Conservation (phyloP, 805 yeast genomes). For the Wickerhamiella musiphila region DNA sequence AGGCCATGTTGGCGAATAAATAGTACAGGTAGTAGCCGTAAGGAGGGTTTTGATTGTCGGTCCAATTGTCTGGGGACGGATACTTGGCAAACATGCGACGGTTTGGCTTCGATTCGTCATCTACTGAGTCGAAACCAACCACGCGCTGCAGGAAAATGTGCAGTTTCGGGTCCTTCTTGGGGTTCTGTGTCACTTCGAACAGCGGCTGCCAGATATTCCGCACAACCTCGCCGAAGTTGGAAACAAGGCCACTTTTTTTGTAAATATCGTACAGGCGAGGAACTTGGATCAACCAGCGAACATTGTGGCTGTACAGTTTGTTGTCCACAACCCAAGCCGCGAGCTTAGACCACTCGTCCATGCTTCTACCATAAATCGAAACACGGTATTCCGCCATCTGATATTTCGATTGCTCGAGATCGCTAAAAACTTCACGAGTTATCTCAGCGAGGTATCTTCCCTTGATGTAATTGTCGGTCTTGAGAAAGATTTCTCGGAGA, state of each 20-base stretch:
- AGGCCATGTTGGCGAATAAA: slow-evolving; percentile 67
- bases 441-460: slow-evolving; percentile 87
- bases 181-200: slow-evolving; percentile 77
- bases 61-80: slow-evolving; percentile 82
- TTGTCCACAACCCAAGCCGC: slow-evolving; percentile 94
- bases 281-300: slow-evolving; percentile 90
- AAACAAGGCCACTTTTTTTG: slow-evolving; percentile 53
- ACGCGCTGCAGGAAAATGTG: slow-evolving; percentile 81
- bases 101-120: slow-evolving; percentile 90
- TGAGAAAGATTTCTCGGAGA: slow-evolving; percentile 83
- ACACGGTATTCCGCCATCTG: slow-evolving; percentile 96
- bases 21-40: slow-evolving; percentile 89
- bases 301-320: slow-evolving; percentile 79
- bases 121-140: slow-evolving; percentile 95
- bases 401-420: slow-evolving; percentile 84
- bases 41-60: slow-evolving; percentile 71
- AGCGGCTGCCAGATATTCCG: slow-evolving; percentile 71
- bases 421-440: slow-evolving; percentile 85
- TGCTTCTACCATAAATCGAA: slow-evolving; percentile 78
- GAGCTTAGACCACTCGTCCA: slow-evolving; percentile 86
- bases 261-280: slow-evolving; percentile 88
- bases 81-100: slow-evolving; percentile 63
- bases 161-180: slow-evolving; percentile 76
- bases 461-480: slow-evolving; percentile 81
- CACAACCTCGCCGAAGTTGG: slow-evolving; percentile 58